phyloP scores from a whole-genome alignment of 176 grass and related monocot species.

The Oryza brachyantha region DNA sequence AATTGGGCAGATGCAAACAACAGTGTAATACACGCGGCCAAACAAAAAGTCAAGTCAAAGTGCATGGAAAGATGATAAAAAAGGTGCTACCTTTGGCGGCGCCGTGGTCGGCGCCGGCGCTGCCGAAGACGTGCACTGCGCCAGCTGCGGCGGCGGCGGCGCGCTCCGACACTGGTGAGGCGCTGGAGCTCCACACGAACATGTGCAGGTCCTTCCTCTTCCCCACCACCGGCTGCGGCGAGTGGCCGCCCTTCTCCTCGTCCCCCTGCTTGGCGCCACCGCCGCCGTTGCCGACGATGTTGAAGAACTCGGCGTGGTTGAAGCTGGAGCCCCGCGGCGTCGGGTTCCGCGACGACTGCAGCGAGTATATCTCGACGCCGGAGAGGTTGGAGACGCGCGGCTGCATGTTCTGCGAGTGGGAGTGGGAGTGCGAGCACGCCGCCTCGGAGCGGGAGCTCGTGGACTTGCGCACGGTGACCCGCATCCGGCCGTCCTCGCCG shows the following conservation, averaged over 20 bases:
- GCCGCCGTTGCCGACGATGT: slow-evolving; percentile 52
- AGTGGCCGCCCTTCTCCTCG: slow-evolving; percentile 65
- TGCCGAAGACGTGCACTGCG: slow-evolving; percentile 41
- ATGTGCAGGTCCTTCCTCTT: slow-evolving; percentile 74
- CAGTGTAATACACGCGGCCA: not conserved
- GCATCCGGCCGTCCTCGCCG: slow-evolving; percentile 47
- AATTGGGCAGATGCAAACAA: not conserved
- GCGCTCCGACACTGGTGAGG: slow-evolving; percentile 25
- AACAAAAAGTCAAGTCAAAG: not conserved
- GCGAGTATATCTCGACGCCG: slow-evolving; percentile 85
- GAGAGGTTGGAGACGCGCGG: slow-evolving; percentile 78
- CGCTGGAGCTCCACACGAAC: slow-evolving; percentile 71
- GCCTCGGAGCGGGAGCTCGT: slow-evolving; percentile 73
- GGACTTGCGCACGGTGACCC: slow-evolving; percentile 73
- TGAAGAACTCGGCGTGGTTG: slow-evolving; percentile 92
- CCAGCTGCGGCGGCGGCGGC: slow-evolving; percentile 8
- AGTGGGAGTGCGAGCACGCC: slow-evolving; percentile 46
- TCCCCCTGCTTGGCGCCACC: slow-evolving; percentile 41
- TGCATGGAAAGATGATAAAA: not conserved
- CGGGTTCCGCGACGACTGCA: slow-evolving; percentile 89
- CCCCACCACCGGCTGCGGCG: slow-evolving; percentile 22
- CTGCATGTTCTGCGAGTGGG: slow-evolving; percentile 44
- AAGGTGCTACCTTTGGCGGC: slow-evolving; percentile 59
- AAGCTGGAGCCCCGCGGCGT: slow-evolving; percentile 81
- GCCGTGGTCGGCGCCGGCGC: slow-evolving; percentile 46